phyloP scores from a whole-genome alignment of 2,329 filamentous ascomycete species.

The Alternaria novae-zelandiae region DNA sequence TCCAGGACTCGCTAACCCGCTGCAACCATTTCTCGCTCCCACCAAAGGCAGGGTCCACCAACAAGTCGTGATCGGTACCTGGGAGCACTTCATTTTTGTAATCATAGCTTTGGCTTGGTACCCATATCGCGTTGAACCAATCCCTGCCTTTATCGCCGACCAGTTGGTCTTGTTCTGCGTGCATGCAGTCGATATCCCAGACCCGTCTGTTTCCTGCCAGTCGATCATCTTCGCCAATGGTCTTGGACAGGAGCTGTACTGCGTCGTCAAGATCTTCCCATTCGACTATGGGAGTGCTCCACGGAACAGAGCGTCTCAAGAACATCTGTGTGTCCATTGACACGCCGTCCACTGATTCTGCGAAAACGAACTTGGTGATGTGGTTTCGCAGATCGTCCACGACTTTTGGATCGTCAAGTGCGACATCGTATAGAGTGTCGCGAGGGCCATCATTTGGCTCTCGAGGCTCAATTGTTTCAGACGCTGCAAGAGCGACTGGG shows the following conservation, averaged over 20 bases:
- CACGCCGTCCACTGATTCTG: slow-evolving; percentile 35
- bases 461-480: slow-evolving; percentile 4
- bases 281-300: slow-evolving; percentile 24
- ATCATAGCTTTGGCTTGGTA: slow-evolving; percentile 15
- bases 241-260: slow-evolving; percentile 30
- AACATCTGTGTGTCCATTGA: slow-evolving; percentile 37
- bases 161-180: slow-evolving; percentile 36
- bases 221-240: slow-evolving; percentile 19
- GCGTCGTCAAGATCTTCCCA: slow-evolving; percentile 37
- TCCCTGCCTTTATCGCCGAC: slow-evolving; percentile 34
- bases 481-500: slow-evolving; percentile 17
- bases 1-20: slow-evolving; percentile 31
- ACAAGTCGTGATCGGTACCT: slow-evolving; percentile 33
- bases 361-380: slow-evolving; percentile 33
- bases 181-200: slow-evolving; percentile 36
- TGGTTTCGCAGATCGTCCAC: slow-evolving; percentile 31
- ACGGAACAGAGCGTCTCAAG: slow-evolving; percentile 26
- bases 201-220: slow-evolving; percentile 6
- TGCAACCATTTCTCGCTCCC: slow-evolving; percentile 33
- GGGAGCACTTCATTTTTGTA: slow-evolving; percentile 27
- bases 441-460: background rate
- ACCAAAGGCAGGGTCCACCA: slow-evolving; percentile 37
- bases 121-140: slow-evolving; percentile 40
- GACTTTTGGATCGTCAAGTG: slow-evolving; percentile 22
- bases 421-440: background rate